Conservation (phyloP, 1,139 yeast species). For the Yarrowia galli region DNA sequence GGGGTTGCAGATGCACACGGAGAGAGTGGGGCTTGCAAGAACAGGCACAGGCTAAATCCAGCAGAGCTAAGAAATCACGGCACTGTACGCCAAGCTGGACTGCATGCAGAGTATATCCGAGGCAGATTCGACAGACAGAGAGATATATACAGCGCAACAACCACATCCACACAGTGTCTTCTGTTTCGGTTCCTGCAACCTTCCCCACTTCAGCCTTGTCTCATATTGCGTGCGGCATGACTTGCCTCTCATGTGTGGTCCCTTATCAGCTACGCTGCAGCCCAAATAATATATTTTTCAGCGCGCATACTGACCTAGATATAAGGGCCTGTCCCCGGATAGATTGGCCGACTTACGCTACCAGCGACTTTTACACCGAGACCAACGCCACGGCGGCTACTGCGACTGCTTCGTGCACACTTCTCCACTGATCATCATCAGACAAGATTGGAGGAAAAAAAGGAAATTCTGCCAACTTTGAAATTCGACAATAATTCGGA, state of each 20-base stretch:
- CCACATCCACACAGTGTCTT: not conserved
- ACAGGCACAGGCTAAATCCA: constrained; percentile 7
- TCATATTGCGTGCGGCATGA: constrained; percentile 7
- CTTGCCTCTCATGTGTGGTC: constrained; percentile 32
- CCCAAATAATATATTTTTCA: constrained; percentile 12
- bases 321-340: constrained; percentile 11
- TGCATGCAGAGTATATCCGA: too few species aligned
- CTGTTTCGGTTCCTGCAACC: constrained; percentile 12
- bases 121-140: not conserved
- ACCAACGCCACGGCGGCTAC: not conserved
- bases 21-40: constrained; percentile 4
- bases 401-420: not conserved
- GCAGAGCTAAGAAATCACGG: not conserved
- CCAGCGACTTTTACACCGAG: not conserved
- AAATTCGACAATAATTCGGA: not conserved
- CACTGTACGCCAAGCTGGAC: constrained; percentile 25
- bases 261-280: constrained; percentile 26
- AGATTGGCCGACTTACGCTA: not conserved
- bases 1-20: constrained; percentile 18
- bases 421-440: constrained; percentile 2
- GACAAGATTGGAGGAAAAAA: not conserved
- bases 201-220: constrained; percentile 33
- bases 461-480: not conserved
- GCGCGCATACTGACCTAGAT: constrained; percentile 25
- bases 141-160: not conserved